Base-by-base conservation (phyloP, 257 asterid genomes). In the Nicotiana attenuata region DNA sequence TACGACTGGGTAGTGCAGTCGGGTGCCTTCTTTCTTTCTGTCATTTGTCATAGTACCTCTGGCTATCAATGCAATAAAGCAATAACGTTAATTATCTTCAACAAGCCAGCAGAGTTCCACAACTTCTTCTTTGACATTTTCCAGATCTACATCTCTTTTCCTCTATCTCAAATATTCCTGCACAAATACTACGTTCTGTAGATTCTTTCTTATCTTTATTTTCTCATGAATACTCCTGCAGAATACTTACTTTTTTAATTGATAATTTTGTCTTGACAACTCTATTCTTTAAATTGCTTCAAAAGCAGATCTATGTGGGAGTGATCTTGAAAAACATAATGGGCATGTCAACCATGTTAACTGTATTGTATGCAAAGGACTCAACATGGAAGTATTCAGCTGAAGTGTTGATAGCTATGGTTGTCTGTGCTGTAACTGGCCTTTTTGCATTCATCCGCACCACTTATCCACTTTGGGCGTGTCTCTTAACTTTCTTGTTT, bases 301-400 rank as follows among this genome's bases (percentile, higher is more conserved):
- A 45, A 57, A 71, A 71, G 60, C 91, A 90, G 95, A 88, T 91
- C 61, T 91, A 91, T 56, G 88, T 89, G 10, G 95, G 92, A 64
- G 93, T 88, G 56, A 88, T 91, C 59, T 88, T 91, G 95, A 92
- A 89, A 95, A 92, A 91, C 85, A 80, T 92, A 3, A 79, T 88
- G 11, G 94, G 94, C 50, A 60, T 92, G 85, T 84, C 88, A 50
- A 80, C 90, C 10, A 65, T 91, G 86, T 53, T 91, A 82, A 88
- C 87, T 14, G 87, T 90, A 3, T 88, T 92, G 35, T 90, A 85
- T 38, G 92, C 89, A 9, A 92, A 90, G 77, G 92, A 87, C 41
- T 85, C 91, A 84, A 84, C 86, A 7, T 92, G 93, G 91, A 85
- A 92, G 81, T 92, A 89, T 76, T 88, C 97, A 71, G 91, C 92